phyloP scores from a whole-genome alignment of 2,329 filamentous ascomycete genomes.

The Phialophora tarda region DNA sequence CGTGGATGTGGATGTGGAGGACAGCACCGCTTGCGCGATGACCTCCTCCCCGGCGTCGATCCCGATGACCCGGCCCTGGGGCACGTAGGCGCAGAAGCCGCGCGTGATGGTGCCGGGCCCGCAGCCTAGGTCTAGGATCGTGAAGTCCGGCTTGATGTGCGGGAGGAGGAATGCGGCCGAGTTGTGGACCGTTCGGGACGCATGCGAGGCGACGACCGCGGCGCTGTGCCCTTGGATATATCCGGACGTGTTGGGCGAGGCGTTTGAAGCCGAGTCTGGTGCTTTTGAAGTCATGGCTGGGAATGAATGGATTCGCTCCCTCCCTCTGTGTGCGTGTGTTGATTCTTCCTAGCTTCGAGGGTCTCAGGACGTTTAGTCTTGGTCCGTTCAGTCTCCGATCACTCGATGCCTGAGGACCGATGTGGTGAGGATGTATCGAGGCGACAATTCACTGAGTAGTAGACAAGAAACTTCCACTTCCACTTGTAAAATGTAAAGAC shows the following conservation, averaged over 20 bases:
- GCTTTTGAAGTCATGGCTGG: background rate
- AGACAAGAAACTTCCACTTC: background rate
- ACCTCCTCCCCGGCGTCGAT: constrained; percentile 42
- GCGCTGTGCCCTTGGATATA: constrained; percentile 33
- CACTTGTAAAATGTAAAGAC: background rate
- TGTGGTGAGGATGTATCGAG: background rate
- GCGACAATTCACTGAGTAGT: background rate
- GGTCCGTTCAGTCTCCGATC: too few species aligned
- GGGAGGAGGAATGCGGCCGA: constrained; percentile 48
- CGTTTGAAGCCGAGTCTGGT: background rate
- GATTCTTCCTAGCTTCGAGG: background rate
- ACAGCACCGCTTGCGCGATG: constrained; percentile 42
- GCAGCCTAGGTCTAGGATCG: constrained; percentile 51
- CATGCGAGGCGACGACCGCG: constrained; percentile 31
- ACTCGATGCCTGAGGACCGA: background rate
- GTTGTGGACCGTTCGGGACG: constrained; percentile 43
- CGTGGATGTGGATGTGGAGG: constrained; percentile 30
- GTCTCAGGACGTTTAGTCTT: too few species aligned
- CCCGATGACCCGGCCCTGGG: constrained; percentile 47
- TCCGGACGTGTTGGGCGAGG: constrained; percentile 5
- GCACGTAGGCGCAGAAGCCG: constrained; percentile 47
- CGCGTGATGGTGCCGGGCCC: constrained; percentile 51
- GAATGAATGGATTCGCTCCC: too few species aligned
- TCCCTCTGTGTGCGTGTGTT: background rate
- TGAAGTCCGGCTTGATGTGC: constrained; percentile 45